Evolutionary conservation across 1,139 yeast species (phyloP).

Genomic region (Pichia kudriavzevii): DNA sequence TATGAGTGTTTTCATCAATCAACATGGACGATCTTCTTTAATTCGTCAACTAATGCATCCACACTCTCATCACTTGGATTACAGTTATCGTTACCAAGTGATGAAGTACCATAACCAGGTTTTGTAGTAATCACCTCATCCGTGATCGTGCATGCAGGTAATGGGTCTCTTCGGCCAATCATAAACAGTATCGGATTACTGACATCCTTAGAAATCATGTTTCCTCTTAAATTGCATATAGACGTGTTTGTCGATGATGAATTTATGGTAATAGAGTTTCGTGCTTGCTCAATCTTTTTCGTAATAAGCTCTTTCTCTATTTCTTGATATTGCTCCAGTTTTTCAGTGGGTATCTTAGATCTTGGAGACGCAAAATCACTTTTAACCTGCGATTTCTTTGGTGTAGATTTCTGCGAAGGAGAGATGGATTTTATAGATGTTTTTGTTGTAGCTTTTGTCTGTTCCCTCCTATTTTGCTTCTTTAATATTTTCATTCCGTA

Average conservation of each 20-base stretch:
- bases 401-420: background rate
- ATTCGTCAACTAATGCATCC: conserved; percentile 15
- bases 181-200: conserved; percentile 7
- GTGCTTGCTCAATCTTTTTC: no score
- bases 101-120: no score
- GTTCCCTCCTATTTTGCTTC: background rate
- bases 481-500: conserved; percentile 14
- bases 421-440: conserved; percentile 1
- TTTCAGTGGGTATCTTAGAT: conserved; percentile 10
- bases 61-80: background rate
- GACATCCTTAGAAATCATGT: background rate
- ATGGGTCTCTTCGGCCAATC: background rate
- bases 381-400: background rate
- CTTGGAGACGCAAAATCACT: background rate
- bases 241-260: background rate
- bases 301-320: conserved; percentile 23
- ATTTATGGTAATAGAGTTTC: no score
- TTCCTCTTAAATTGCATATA: background rate
- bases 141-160: conserved; percentile 16
- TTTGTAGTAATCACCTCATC: conserved; percentile 14
- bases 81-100: no score
- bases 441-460: background rate
- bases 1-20: no score
- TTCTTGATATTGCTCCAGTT: conserved; percentile 22
- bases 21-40: no score